phyloP scores from a whole-genome alignment of 306 rosid species.

The Vigna hirtella region DNA sequence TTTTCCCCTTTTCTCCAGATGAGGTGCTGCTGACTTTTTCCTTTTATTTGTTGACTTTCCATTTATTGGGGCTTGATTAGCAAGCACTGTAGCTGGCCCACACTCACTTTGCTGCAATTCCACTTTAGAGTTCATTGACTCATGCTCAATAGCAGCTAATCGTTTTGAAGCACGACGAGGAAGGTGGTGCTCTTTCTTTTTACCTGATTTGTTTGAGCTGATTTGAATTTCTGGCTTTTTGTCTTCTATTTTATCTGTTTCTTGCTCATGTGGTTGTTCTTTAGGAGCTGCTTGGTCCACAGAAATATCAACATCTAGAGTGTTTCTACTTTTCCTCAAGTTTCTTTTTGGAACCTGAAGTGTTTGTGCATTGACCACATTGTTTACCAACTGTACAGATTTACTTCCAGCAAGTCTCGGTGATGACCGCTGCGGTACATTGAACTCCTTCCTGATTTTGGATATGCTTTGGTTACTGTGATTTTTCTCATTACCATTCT shows the following conservation, averaged over 20 bases:
- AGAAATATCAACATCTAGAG: conserved; percentile 44
- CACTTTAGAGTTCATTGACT: conserved; percentile 41
- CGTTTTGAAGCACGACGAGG: conserved; percentile 64
- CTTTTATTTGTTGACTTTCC: conserved; percentile 45
- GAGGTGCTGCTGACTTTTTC: conserved; percentile 40
- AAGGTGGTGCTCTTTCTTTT: conserved; percentile 51
- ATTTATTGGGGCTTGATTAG: conserved; percentile 39
- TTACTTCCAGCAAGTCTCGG: conserved; percentile 75
- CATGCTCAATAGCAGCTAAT: conserved; percentile 60
- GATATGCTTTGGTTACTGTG: conserved; percentile 46
- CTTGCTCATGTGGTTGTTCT: conserved; percentile 48
- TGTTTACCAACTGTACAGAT: conserved; percentile 54
- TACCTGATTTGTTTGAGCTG: conserved; percentile 51
- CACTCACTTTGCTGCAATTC: conserved; percentile 43
- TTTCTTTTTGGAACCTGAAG: conserved; percentile 54
- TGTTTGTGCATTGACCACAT: conserved; percentile 48
- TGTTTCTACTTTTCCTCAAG: conserved; percentile 45
- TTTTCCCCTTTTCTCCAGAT: conserved; percentile 44
- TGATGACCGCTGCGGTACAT: conserved; percentile 63
- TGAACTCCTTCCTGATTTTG: conserved; percentile 47
- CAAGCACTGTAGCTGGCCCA: conserved; percentile 33
- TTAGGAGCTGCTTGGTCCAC: conserved; percentile 43
- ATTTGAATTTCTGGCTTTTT: conserved; percentile 47
- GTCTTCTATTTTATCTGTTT: conserved; percentile 43
- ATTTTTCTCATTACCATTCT: conserved; percentile 34